These are phyloP conservation scores for Talaromyces verruculosus DNA, from an alignment of 2,329 filamentous ascomycete species.

Conservation along the genomic window DNA sequence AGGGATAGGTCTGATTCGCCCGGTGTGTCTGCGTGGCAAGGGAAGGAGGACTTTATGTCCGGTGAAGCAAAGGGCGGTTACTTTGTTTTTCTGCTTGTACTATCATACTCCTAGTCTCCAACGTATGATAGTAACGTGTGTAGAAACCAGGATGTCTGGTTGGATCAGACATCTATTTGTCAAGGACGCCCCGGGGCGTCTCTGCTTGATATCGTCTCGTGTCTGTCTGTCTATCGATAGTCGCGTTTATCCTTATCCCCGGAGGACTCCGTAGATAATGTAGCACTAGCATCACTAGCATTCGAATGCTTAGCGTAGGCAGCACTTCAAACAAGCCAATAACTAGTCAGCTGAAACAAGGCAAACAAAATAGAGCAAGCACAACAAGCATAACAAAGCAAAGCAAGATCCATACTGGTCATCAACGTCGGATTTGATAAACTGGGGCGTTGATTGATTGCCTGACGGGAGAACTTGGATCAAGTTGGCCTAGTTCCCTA, in stretches of 20 bases:
- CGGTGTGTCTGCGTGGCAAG: constrained; percentile 7
- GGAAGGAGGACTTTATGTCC: not conserved
- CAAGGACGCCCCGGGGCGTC: not conserved
- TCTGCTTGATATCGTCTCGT: not conserved
- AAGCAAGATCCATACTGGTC: not conserved
- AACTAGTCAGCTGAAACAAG: not conserved
- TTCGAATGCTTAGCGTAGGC: not conserved
- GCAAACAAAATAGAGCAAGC: not conserved
- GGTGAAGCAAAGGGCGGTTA: not conserved
- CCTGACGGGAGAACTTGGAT: constrained; percentile 10
- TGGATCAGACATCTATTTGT: not conserved
- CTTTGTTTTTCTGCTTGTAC: not conserved
- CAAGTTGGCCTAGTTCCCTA: constrained; percentile 1
- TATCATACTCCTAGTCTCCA: not conserved
- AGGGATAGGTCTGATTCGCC: constrained; percentile 1
- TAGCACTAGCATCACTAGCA: not conserved
- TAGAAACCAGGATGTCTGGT: not conserved
- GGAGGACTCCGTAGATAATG: not conserved
- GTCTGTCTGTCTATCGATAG: not conserved
- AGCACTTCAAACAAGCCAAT: not conserved
- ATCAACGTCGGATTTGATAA: not conserved
- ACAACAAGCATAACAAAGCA: not conserved
- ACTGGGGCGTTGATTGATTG: not conserved
- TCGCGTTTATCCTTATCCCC: not conserved
- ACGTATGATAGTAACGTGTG: too few relatives aligned